Evolutionary conservation across 2,329 filamentous ascomycete species (phyloP).

Genomic region (Pseudogymnoascus sp.): DNA sequence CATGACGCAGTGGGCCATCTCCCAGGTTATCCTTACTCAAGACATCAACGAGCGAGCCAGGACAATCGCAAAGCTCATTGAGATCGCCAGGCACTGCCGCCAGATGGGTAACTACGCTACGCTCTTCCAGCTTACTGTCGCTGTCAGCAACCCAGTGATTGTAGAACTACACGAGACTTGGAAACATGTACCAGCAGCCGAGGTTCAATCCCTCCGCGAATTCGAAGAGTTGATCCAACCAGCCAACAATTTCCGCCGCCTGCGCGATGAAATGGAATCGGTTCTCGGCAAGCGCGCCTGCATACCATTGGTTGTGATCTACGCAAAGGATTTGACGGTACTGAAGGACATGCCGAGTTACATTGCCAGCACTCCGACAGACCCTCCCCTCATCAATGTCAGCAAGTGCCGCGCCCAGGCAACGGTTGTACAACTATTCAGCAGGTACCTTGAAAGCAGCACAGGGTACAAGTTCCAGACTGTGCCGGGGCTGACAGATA

Average conservation of each 20-base stretch:
- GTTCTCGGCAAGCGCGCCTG: slow-evolving; percentile 56
- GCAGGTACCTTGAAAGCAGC: slow-evolving; percentile 72
- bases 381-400: slow-evolving; percentile 70
- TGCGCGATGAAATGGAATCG: slow-evolving; percentile 74
- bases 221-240: slow-evolving; percentile 69
- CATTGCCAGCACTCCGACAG: slow-evolving; percentile 58
- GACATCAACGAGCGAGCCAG: slow-evolving; percentile 63
- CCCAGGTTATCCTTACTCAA: slow-evolving; percentile 68
- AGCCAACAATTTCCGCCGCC: slow-evolving; percentile 66
- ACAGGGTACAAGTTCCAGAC: slow-evolving; percentile 65
- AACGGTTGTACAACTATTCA: slow-evolving; percentile 67
- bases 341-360: slow-evolving; percentile 72
- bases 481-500: slow-evolving; percentile 67
- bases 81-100: slow-evolving; percentile 69
- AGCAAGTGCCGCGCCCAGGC: slow-evolving; percentile 71
- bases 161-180: slow-evolving; percentile 62
- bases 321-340: slow-evolving; percentile 76
- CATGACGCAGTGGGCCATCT: slow-evolving; percentile 80
- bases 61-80: slow-evolving; percentile 73
- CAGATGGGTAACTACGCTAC: slow-evolving; percentile 76
- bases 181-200: slow-evolving; percentile 57
- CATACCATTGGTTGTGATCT: slow-evolving; percentile 76
- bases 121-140: slow-evolving; percentile 72
- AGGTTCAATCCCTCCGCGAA: slow-evolving; percentile 57
- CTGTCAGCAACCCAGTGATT: slow-evolving; percentile 65